These are phyloP conservation scores for Geotrichum carabidarum DNA, from an alignment of 1,139 yeast species.

Conservation along the genomic window DNA sequence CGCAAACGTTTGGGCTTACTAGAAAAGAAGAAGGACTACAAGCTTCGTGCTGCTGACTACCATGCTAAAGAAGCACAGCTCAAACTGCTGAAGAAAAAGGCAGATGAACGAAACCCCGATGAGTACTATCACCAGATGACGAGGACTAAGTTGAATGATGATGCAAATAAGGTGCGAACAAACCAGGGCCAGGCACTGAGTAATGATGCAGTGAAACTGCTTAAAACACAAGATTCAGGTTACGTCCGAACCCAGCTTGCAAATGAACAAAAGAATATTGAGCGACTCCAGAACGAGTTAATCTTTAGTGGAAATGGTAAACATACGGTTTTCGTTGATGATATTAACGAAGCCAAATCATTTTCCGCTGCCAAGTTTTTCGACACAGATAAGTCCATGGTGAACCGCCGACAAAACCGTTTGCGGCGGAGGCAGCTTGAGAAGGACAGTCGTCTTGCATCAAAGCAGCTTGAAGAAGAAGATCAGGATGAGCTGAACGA, in stretches of 20 bases:
- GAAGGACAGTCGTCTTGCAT: constrained; percentile 16
- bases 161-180: constrained; percentile 13
- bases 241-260: constrained; percentile 74
- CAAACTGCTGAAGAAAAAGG: constrained; percentile 68
- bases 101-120: constrained; percentile 78
- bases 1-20: constrained; percentile 74
- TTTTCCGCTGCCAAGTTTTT: constrained; percentile 65
- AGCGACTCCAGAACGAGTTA: constrained; percentile 52
- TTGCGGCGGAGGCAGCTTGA: constrained; percentile 58
- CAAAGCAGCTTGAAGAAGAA: constrained; percentile 34
- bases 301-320: constrained; percentile 48
- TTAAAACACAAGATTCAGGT: constrained; percentile 85
- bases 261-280: constrained; percentile 62
- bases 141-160: constrained; percentile 22
- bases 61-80: constrained; percentile 85
- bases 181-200: constrained; percentile 38
- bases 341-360: constrained; percentile 47
- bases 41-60: constrained; percentile 78
- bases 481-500: constrained; percentile 35
- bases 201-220: constrained; percentile 69
- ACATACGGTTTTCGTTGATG: constrained; percentile 83
- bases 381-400: constrained; percentile 61
- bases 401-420: constrained; percentile 68
- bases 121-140: constrained; percentile 95
- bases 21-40: constrained; percentile 93